These are phyloP conservation scores for Botrytis cinerea DNA, from an alignment of 2,329 filamentous ascomycete genomes.

Conservation along the genomic window DNA sequence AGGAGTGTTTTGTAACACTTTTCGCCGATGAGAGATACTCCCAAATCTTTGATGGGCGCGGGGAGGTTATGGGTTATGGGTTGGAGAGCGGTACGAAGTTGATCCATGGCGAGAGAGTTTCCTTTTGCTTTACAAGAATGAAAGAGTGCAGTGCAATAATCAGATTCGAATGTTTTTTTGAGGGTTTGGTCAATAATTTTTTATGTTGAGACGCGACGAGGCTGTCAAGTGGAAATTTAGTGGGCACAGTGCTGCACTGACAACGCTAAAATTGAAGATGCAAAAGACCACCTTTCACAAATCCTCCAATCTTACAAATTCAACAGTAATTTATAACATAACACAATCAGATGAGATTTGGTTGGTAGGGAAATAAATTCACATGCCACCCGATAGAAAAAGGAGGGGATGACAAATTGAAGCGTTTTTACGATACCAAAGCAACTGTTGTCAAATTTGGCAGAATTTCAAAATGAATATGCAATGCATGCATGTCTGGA, in stretches of 20 bases:
- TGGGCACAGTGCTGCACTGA: neutral
- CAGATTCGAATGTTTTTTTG: neutral
- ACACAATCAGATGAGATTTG: neutral
- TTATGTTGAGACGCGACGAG: constrained; percentile 16
- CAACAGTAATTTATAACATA: constrained; percentile 3
- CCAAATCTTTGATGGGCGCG: constrained; percentile 70
- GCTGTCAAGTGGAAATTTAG: constrained; percentile 17
- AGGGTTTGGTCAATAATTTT: neutral
- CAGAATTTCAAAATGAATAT: neutral
- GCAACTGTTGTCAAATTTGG: neutral
- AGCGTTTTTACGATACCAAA: neutral
- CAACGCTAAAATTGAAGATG: neutral
- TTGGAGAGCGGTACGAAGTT: constrained; percentile 59
- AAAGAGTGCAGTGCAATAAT: neutral
- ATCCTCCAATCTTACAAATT: constrained; percentile 1
- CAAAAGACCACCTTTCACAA: constrained; percentile 13
- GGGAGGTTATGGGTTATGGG: constrained; percentile 76
- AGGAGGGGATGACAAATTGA: neutral
- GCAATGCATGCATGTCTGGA: neutral
- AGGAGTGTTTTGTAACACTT: constrained; percentile 85
- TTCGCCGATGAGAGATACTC: constrained; percentile 76
- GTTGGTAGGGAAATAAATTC: neutral
- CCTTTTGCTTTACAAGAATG: neutral
- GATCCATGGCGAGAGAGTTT: constrained; percentile 53
- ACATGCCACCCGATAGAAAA: neutral